A percentile compares a stretch with the other conserved stretches of the same genome.
Conservation (phyloP, 129 eudicot species). For the Oenanthe sinensis region DNA sequence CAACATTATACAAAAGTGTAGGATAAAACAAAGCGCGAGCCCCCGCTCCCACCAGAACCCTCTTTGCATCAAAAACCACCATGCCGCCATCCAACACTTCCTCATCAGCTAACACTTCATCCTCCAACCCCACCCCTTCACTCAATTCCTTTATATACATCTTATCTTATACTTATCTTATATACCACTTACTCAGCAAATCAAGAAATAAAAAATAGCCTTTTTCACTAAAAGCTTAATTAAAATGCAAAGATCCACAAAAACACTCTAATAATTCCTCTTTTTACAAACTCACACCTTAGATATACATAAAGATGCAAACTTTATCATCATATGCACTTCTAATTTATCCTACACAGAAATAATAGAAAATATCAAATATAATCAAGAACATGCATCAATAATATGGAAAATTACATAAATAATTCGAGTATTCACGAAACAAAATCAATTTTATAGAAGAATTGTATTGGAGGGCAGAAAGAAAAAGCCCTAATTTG, state of each 20-base stretch:
- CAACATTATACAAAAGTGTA: conserved; percentile 49
- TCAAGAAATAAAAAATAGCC: background rate
- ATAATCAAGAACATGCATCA: background rate
- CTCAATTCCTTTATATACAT: conserved; percentile 47
- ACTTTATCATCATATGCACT: background rate
- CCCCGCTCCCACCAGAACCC: conserved; percentile 60
- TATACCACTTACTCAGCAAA: background rate
- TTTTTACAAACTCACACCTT: background rate
- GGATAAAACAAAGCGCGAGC: conserved; percentile 60
- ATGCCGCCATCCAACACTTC: conserved; percentile 12
- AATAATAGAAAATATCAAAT: background rate
- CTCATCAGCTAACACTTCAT: conserved; percentile 11
- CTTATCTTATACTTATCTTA: background rate
- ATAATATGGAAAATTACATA: background rate
- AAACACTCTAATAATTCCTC: background rate
- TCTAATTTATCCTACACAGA: background rate
- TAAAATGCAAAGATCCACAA: background rate
- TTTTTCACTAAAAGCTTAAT: background rate
- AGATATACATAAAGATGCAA: background rate
- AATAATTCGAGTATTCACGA: background rate
- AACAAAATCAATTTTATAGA: too few species aligned
- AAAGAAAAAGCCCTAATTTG: conserved; percentile 7
- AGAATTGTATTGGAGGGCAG: too few species aligned
- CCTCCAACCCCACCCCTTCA: conserved; percentile 18
- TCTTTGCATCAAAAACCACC: conserved; percentile 28